phyloP scores from a whole-genome alignment of 2,329 filamentous ascomycete species.

The Xylaria hypoxylon region DNA sequence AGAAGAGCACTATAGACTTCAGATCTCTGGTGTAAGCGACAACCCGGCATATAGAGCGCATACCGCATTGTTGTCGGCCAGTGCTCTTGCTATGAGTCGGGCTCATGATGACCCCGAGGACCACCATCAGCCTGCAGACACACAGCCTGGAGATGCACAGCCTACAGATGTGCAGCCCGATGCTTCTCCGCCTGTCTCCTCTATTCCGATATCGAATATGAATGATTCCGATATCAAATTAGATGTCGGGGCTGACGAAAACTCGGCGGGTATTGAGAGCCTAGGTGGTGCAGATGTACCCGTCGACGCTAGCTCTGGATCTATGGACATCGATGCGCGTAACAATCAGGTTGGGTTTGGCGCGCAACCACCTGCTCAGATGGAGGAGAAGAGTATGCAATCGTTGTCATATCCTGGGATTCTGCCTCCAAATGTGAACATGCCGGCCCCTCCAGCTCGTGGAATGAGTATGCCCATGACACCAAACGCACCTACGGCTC shows the following conservation, averaged over 20 bases:
- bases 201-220: slow-evolving; percentile 51
- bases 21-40: slow-evolving; percentile 61
- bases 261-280: slow-evolving; percentile 55
- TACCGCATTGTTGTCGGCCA: slow-evolving; percentile 65
- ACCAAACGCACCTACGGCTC: slow-evolving; percentile 59
- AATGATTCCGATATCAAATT: slow-evolving; percentile 49
- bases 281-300: slow-evolving; percentile 55
- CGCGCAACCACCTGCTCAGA: slow-evolving; percentile 58
- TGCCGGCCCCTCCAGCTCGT: slow-evolving; percentile 60
- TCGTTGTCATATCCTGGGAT: slow-evolving; percentile 68
- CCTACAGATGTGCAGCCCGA: slow-evolving; percentile 36
- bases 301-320: slow-evolving; percentile 63
- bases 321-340: slow-evolving; percentile 66
- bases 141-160: slow-evolving; percentile 32
- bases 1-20: slow-evolving; percentile 58
- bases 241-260: slow-evolving; percentile 59
- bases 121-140: slow-evolving; percentile 48
- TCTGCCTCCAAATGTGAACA: slow-evolving; percentile 56
- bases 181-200: slow-evolving; percentile 40
- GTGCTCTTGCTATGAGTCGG: slow-evolving; percentile 65
- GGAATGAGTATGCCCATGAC: slow-evolving; percentile 70
- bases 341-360: slow-evolving; percentile 52
- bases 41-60: slow-evolving; percentile 66
- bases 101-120: slow-evolving; percentile 66
- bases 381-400: slow-evolving; percentile 63